Evolutionary conservation across 192 early-diverging fungal genomes (phyloP), one percentile per base, ranked within the genome.

Genomic region (Coemansia sp.): DNA sequence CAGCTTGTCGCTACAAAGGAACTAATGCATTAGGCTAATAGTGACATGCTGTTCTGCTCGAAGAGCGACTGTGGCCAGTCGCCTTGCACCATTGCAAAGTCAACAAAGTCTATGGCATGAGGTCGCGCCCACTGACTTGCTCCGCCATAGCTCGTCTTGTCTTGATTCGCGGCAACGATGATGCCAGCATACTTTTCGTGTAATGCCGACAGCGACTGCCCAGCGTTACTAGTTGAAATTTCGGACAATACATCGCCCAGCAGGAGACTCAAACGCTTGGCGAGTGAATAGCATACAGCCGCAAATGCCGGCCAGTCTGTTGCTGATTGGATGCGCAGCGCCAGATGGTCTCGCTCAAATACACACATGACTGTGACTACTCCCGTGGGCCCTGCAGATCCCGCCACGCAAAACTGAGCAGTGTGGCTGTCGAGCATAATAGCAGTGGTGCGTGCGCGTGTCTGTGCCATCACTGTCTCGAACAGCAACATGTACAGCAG

Each of bases 401-500:
- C 60, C n/a, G 37, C 25, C 37, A 82, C 11, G 31, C 64, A 5
- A 41, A 82, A 74, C 50, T 69, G 68, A 12, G 74, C 78, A 2
- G 44, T 65, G 42, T 68, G 45, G 29, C 45, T 45, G 42, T 68
- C 42, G 34, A 63, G 44, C 78, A 81, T 73, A 11, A 81, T 72
- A 4, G 58, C 59, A 0, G 67, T 3, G 5, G 53, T 32, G 1
- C 51, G 53, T 11, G 55, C 21, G 11, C 50, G 68, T 4, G 74
- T 53, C 19, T 70, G 58, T 19, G 42, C 53, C 23, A 68, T 42
- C 41, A 66, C 46, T 12, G 67, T 63, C 29, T 76, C 78, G 63
- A 81, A 70, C 27, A 81, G 45, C 17, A 81, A 64, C 38, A 61
- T 42, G 6, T 19, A 32, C n/a, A 81, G 42, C 19, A 81, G 41